Base-by-base conservation (phyloP, 495 filamentous ascomycete species). In the Neurospora sp. region DNA sequence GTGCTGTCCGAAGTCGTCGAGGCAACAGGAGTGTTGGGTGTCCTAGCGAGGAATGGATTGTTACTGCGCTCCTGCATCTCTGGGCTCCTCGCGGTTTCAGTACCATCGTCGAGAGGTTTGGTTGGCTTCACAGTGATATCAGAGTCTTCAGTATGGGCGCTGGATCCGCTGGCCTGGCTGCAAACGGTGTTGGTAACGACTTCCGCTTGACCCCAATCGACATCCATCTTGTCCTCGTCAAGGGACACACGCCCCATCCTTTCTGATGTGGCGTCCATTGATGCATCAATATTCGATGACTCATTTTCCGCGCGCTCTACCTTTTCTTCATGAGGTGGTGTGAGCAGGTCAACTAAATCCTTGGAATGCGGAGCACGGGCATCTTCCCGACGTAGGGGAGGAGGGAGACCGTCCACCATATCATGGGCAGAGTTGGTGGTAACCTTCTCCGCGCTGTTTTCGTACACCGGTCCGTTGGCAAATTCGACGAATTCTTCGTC, bases 51-150 rank as follows among this genome's bases (percentile, higher is more conserved):
- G 14, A 76, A 62, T 23, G 37, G 73, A 70, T 48, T 27, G 48
- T 73, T 73, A n/a, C 44, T 70, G 20, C 79, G 78, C 72, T 84
- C 82, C 71, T 78, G 79, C 83, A 85, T 85, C 76, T 85, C 83
- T 9, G 75, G 80, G 8, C 69, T 71, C 44, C 78, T 82, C 1
- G 71, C 62, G 7, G 38, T 48, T 27, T 70, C 70, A 66, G 48
- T 18, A 40, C 40, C 46, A 39, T 74, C 70, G 35, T 48, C 18
- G n/a, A 37, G 7, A 23, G 12, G 41, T 62, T 5, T n/a, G 16
- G 10, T 44, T 54, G 54, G 20, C 46, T 35, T 74, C 54, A 37
- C 27, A 18, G 27, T 70, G 11, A 39, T 23, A 39, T 12, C 39
- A 42, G 69, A 44, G n/a, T 41, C 44, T 12, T 59, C 54, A 41